Conservation (phyloP, 148 eudicot genomes). For the Polygonum maritimum region DNA sequence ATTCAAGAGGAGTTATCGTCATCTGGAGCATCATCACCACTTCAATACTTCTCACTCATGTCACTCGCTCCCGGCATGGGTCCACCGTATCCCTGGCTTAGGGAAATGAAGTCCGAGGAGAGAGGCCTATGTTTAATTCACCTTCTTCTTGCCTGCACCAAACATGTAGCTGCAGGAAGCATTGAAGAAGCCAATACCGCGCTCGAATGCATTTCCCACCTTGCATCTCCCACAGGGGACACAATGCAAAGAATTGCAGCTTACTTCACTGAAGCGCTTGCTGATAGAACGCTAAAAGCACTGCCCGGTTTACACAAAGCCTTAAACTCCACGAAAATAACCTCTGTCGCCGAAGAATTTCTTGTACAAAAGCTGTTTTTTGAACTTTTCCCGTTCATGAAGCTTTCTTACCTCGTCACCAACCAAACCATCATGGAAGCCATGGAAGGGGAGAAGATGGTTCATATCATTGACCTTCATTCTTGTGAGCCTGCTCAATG, state of each 20-base stretch:
- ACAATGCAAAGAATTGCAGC: conserved; percentile 77
- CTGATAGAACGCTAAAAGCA: conserved; percentile 48
- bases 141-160: conserved; percentile 50
- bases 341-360: conserved; percentile 34
- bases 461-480: conserved; percentile 63
- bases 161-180: conserved; percentile 43
- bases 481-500: conserved; percentile 69
- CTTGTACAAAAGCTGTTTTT: conserved; percentile 41
- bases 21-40: conserved; percentile 44
- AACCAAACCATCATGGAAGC: conserved; percentile 73
- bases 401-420: conserved; percentile 43
- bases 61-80: conserved; percentile 51
- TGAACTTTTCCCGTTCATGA: conserved; percentile 57
- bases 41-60: conserved; percentile 48
- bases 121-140: conserved; percentile 58
- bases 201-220: conserved; percentile 52
- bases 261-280: conserved; percentile 64
- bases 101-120: conserved; percentile 57
- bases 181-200: conserved; percentile 41
- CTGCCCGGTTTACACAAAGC: conserved; percentile 68
- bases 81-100: conserved; percentile 48
- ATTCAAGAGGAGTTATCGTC: conserved; percentile 50
- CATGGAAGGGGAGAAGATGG: conserved; percentile 64
- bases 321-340: conserved; percentile 41
- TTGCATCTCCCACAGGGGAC: conserved; percentile 59